These are phyloP conservation scores for Heliosperma pusillum DNA, from an alignment of 148 eudicot genomes.

Conservation along the genomic window DNA sequence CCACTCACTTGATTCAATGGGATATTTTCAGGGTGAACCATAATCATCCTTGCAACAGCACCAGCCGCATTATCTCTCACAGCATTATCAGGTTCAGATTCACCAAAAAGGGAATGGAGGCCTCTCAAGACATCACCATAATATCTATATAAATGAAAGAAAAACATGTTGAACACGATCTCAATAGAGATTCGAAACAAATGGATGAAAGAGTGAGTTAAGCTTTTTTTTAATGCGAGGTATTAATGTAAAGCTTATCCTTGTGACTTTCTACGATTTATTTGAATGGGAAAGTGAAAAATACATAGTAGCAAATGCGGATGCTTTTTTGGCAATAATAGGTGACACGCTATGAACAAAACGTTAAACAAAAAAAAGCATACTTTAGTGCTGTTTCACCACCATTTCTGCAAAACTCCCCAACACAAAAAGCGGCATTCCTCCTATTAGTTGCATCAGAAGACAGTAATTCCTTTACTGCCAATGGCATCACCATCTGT, in stretches of 20 bases:
- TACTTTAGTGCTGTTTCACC: conserved; percentile 80
- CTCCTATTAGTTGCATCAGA: conserved; percentile 82
- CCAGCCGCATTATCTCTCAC: conserved; percentile 98
- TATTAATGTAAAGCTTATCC: neutral
- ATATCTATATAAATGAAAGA: conserved; percentile 48
- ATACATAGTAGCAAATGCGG: neutral
- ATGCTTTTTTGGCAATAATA: neutral
- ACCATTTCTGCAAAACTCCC: conserved; percentile 92
- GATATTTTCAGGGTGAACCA: conserved; percentile 76
- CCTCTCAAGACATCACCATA: conserved; percentile 65
- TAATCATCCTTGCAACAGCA: conserved; percentile 97
- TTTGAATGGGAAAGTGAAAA: neutral
- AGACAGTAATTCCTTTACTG: conserved; percentile 75
- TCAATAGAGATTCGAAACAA: neutral
- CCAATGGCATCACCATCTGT: conserved; percentile 86
- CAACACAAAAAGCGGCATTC: conserved; percentile 96
- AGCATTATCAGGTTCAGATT: conserved; percentile 90
- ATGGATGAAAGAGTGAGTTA: neutral
- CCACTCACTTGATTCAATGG: conserved; percentile 84
- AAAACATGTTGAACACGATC: conserved; percentile 18
- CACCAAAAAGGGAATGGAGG: conserved; percentile 82
- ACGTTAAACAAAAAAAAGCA: conserved; percentile 21
- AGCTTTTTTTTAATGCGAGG: neutral
- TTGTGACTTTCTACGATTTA: neutral
- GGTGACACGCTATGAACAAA: neutral